A percentile compares a stretch with the other conserved stretches of the same genome.
These are phyloP conservation scores for Huntiella decipiens DNA, from an alignment of 2,329 filamentous ascomycete genomes.

Conservation along the genomic window DNA sequence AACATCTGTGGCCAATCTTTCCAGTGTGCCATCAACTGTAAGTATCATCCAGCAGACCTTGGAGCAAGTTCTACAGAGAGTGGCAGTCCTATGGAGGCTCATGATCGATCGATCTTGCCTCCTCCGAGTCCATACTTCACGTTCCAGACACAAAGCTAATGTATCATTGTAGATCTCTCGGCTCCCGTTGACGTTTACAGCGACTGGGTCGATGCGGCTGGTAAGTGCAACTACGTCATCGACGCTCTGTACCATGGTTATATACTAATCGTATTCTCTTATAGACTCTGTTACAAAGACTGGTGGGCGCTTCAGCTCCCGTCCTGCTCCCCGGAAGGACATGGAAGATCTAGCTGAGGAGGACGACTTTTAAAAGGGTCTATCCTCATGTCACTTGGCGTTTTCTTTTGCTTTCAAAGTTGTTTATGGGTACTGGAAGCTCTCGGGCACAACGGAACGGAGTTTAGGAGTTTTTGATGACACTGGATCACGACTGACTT, in stretches of 20 bases:
- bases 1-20: constrained; percentile 89
- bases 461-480: neutral
- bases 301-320: constrained; percentile 8
- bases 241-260: neutral
- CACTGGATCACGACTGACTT: too few species aligned
- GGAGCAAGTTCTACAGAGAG: neutral
- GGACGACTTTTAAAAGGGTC: constrained; percentile 4
- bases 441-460: constrained; percentile 5
- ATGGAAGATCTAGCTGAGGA: constrained; percentile 8
- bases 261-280: neutral
- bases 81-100: neutral
- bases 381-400: neutral
- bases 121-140: too few species aligned
- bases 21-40: constrained; percentile 85
- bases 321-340: constrained; percentile 7
- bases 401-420: neutral
- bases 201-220: constrained; percentile 85
- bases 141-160: neutral
- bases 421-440: neutral
- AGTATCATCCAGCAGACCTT: constrained; percentile 15
- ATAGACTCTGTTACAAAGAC: constrained; percentile 9
- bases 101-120: neutral
- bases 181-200: constrained; percentile 89
- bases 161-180: constrained; percentile 47
- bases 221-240: constrained; percentile 20